A percentile compares a stretch with the other conserved stretches of the same genome.
These are phyloP conservation scores for Paulownia fortunei DNA, from an alignment of 257 asterid genomes.

Conservation along the genomic window DNA sequence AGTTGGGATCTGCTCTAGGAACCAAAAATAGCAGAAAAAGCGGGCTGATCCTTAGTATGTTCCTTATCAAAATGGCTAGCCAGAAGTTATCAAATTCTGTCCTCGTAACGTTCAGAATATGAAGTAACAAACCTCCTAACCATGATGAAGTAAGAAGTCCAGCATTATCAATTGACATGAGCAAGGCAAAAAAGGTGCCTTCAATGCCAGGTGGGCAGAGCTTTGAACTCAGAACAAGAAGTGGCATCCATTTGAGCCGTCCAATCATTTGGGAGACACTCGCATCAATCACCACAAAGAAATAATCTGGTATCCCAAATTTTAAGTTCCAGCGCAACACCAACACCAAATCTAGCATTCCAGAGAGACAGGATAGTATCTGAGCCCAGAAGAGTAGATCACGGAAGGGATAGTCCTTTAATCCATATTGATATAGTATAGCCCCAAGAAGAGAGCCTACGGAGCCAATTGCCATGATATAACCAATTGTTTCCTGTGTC, in stretches of 20 bases:
- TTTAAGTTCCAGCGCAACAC: conserved; percentile 79
- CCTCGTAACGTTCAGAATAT: conserved; percentile 66
- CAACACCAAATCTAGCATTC: conserved; percentile 76
- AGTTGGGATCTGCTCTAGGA: conserved; percentile 67
- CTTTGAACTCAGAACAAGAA: conserved; percentile 82
- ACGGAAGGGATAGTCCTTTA: conserved; percentile 75
- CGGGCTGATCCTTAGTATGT: conserved; percentile 63
- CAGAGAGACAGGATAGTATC: conserved; percentile 69
- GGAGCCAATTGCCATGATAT: conserved; percentile 81
- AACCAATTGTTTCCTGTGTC: conserved; percentile 80
- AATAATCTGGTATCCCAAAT: conserved; percentile 68
- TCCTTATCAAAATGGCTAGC: conserved; percentile 79
- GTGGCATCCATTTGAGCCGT: conserved; percentile 96
- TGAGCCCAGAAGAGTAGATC: conserved; percentile 86
- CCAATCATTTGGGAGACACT: conserved; percentile 78
- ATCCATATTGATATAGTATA: conserved; percentile 66
- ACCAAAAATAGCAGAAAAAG: conserved; percentile 66
- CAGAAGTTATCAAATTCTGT: conserved; percentile 67
- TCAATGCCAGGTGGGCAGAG: conserved; percentile 91
- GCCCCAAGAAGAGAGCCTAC: conserved; percentile 82
- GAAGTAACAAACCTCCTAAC: conserved; percentile 87
- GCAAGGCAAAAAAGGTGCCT: conserved; percentile 91
- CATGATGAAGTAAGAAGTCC: conserved; percentile 87
- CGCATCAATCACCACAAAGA: conserved; percentile 81
- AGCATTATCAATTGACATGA: conserved; percentile 88